phyloP scores from a whole-genome alignment of 345 rosid species.

The Rhodamnia rubescens region DNA sequence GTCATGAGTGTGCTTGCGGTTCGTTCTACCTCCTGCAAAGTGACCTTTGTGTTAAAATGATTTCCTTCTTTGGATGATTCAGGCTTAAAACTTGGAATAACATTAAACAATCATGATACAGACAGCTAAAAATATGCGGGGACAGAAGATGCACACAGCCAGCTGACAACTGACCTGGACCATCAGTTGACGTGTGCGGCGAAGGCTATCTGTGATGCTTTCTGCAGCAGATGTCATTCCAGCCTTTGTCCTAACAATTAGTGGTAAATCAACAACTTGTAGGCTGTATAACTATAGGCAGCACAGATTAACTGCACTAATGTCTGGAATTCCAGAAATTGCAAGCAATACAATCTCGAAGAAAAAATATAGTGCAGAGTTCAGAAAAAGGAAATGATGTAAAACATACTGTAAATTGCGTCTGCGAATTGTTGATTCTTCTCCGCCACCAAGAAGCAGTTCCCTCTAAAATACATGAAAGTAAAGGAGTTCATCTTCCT shows the following conservation, averaged over 20 bases:
- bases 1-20: constrained; percentile 68
- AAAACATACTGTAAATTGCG: constrained; percentile 76
- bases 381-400: background rate
- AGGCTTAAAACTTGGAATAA: background rate
- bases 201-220: constrained; percentile 94
- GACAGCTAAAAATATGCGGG: background rate
- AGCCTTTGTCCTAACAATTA: constrained; percentile 60
- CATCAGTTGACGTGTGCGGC: constrained; percentile 89
- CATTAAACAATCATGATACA: background rate
- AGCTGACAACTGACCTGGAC: constrained; percentile 50
- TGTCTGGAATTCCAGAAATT: background rate
- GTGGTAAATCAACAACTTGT: background rate
- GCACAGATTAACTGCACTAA: background rate
- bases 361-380: background rate
- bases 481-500: background rate
- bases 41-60: background rate
- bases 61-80: background rate
- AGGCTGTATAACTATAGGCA: background rate
- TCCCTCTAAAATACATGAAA: constrained; percentile 50
- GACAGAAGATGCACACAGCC: background rate
- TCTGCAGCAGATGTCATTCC: constrained; percentile 97
- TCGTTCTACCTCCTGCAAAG: constrained; percentile 86
- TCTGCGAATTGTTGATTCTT: constrained; percentile 77
- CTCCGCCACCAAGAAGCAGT: constrained; percentile 92
- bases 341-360: background rate